Percentiles rank a stretch among this genome's conserved stretches.
These are phyloP conservation scores for Backusella luteola DNA, from an alignment of 192 early-diverging fungal genomes.

Conservation along the genomic window DNA sequence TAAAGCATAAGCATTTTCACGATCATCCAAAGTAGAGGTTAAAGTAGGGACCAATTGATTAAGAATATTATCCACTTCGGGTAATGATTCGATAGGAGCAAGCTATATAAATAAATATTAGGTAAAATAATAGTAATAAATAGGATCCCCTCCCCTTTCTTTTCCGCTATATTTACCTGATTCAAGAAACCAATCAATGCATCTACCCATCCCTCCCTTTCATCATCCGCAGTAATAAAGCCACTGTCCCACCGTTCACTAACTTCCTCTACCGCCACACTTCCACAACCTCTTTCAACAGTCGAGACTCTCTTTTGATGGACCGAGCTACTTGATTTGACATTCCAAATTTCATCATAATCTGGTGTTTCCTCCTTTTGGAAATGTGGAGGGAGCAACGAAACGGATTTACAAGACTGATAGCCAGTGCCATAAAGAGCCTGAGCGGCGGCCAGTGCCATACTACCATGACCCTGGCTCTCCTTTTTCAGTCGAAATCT, in stretches of 20 bases:
- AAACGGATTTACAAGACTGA: not conserved
- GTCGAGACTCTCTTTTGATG: not conserved
- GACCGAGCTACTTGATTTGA: not conserved
- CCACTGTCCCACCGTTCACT: slow-evolving; percentile 47
- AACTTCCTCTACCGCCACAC: slow-evolving; percentile 38
- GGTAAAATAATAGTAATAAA: not conserved
- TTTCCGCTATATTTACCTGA: slow-evolving; percentile 34
- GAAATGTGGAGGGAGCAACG: not conserved
- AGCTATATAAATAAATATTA: slow-evolving; percentile 27
- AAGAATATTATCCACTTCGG: slow-evolving; percentile 46
- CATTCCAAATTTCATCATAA: not conserved
- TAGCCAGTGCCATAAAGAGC: slow-evolving; percentile 13
- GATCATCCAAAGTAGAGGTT: slow-evolving; percentile 38
- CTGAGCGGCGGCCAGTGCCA: not conserved
- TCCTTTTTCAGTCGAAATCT: slow-evolving; percentile 3
- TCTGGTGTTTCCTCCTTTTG: not conserved
- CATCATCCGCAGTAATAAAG: slow-evolving; percentile 23
- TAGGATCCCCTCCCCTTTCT: not conserved
- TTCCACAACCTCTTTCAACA: slow-evolving; percentile 29
- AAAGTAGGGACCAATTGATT: slow-evolving; percentile 42
- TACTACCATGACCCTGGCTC: slow-evolving; percentile 14
- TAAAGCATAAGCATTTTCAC: slow-evolving; percentile 36
- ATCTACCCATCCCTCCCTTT: slow-evolving; percentile 49
- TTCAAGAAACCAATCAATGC: slow-evolving; percentile 51
- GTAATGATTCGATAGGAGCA: slow-evolving; percentile 39